phyloP scores from a whole-genome alignment of 768 basidiomycete genomes.

The Auriscalpium microsporum region DNA sequence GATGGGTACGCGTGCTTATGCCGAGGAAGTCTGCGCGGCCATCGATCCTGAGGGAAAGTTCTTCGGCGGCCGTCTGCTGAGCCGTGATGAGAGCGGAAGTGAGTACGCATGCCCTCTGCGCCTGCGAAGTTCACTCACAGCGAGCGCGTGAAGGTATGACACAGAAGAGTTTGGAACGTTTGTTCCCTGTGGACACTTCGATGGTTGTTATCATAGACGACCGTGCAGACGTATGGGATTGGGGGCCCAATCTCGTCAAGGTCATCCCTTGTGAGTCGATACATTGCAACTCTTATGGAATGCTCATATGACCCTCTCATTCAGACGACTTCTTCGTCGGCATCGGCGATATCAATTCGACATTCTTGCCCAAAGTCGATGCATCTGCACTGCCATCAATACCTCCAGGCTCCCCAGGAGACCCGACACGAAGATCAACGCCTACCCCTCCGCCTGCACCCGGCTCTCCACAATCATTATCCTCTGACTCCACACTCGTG shows the following conservation, averaged over 20 bases:
- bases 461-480: background rate
- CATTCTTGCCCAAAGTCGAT: slow-evolving; percentile 79
- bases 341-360: slow-evolving; percentile 96
- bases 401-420: slow-evolving; percentile 1
- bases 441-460: background rate
- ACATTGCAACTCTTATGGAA: background rate
- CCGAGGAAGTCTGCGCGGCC: slow-evolving; percentile 87
- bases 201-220: slow-evolving; percentile 99
- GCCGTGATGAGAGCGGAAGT: slow-evolving; percentile 97
- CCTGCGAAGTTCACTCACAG: background rate
- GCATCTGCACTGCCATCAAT: slow-evolving; percentile 32
- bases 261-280: slow-evolving; percentile 81
- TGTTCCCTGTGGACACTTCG: slow-evolving; percentile 95
- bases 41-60: slow-evolving; percentile 83
- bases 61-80: slow-evolving; percentile 84
- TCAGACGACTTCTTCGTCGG: slow-evolving; percentile 96
- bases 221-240: slow-evolving; percentile 97
- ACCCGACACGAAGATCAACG: background rate
- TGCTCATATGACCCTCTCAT: slow-evolving; percentile 14
- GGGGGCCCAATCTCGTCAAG: slow-evolving; percentile 93
- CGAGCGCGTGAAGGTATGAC: slow-evolving; percentile 28
- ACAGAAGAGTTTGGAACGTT: slow-evolving; percentile 81
- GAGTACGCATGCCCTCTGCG: slow-evolving; percentile 25
- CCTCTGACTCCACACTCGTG: slow-evolving; percentile 4
- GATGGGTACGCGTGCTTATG: slow-evolving; percentile 97